phyloP scores from a whole-genome alignment of 257 asterid species.

The Solanum etuberosum region DNA sequence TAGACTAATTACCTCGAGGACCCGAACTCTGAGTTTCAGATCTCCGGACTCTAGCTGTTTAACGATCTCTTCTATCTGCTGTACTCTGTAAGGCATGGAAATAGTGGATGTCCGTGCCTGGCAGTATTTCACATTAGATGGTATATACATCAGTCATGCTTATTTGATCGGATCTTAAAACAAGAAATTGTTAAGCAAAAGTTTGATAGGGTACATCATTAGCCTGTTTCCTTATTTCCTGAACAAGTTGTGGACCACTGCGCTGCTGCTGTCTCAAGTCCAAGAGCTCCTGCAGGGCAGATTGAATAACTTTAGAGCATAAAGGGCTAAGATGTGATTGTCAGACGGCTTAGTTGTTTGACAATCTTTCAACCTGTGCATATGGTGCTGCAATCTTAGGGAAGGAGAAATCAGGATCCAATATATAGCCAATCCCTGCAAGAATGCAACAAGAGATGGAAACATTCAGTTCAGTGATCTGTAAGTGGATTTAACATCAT shows the following conservation, averaged over 20 bases:
- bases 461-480: background rate
- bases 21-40: slow-evolving; percentile 87
- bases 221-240: slow-evolving; percentile 80
- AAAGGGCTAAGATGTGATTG: background rate
- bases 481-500: background rate
- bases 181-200: background rate
- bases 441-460: background rate
- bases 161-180: background rate
- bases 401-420: slow-evolving; percentile 83
- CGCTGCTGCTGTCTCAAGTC: slow-evolving; percentile 59
- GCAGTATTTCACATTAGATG: background rate
- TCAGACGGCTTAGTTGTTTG: background rate
- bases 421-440: slow-evolving; percentile 75
- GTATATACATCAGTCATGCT: background rate
- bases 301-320: background rate
- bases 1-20: slow-evolving; percentile 59
- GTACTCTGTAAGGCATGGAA: slow-evolving; percentile 88
- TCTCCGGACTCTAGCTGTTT: slow-evolving; percentile 93
- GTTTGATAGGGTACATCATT: slow-evolving; percentile 40
- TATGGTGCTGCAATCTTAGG: slow-evolving; percentile 93
- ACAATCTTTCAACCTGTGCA: slow-evolving; percentile 53
- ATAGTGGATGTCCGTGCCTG: slow-evolving; percentile 81
- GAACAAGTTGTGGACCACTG: slow-evolving; percentile 59
- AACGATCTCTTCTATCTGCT: slow-evolving; percentile 74
- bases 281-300: slow-evolving; percentile 57